phyloP scores from a whole-genome alignment of 2,329 filamentous ascomycete species.

The Epichloe festucae region DNA sequence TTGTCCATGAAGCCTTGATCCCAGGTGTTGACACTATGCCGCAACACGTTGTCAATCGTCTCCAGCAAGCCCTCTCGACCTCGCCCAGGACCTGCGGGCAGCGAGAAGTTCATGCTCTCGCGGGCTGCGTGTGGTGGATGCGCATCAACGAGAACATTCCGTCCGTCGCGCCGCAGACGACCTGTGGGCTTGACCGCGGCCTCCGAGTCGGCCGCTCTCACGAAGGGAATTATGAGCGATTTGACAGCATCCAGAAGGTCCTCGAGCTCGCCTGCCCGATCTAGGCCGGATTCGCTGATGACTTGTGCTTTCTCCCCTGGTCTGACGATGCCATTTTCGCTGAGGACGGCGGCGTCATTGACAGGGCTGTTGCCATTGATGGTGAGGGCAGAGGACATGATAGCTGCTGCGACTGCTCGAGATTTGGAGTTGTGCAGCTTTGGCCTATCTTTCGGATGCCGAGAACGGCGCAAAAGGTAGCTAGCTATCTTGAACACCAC shows the following conservation, averaged over 20 bases:
- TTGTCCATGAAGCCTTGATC: conserved; percentile 95
- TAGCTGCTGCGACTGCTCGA: too few relatives aligned
- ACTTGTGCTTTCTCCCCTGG: background rate
- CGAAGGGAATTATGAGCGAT: conserved; percentile 1
- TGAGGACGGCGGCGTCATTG: too few relatives aligned
- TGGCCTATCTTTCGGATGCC: too few relatives aligned
- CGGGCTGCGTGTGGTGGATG: background rate
- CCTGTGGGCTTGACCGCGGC: background rate
- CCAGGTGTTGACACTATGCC: conserved; percentile 95
- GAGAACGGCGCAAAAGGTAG: too few relatives aligned
- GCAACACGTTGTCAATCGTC: conserved; percentile 56
- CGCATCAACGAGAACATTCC: background rate
- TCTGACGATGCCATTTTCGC: too few relatives aligned
- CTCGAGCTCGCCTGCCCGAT: conserved; percentile 1
- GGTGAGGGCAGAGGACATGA: too few relatives aligned
- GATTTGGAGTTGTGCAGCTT: too few relatives aligned
- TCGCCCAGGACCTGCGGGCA: conserved; percentile 40
- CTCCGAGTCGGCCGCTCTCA: background rate
- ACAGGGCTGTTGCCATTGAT: too few relatives aligned
- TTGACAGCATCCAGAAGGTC: conserved; percentile 4
- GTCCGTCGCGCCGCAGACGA: background rate
- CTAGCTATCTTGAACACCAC: too few relatives aligned
- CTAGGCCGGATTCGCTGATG: background rate
- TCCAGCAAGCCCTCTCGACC: conserved; percentile 64
- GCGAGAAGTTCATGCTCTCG: conserved; percentile 12